Evolutionary conservation across 352 stramenopile species (phyloP), one percentile per base, ranked within the genome.

Genomic region (Blastocystis sp.): DNA sequence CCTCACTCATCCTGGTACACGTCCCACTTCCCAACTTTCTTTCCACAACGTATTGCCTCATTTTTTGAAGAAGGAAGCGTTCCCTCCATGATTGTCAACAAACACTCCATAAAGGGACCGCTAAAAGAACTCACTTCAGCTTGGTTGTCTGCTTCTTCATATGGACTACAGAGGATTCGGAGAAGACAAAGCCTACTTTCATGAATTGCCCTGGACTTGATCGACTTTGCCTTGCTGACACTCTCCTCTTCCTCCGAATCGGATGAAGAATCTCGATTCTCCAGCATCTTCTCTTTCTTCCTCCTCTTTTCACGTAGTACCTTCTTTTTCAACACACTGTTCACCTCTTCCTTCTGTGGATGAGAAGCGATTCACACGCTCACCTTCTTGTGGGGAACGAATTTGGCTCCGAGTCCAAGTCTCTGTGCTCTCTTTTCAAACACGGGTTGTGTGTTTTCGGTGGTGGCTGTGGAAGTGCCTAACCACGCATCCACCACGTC

Each of bases 321-420:
- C 24, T 81, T 81, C 69, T 81, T 81, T 40, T 81, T 81, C 18
- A 81, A n/a, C 36, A 81, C 69, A 65, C 69, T 81, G 16, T 29
- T 29, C 8, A 42, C n/a, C 36, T 81, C 69, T 29, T 63, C 9
- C 27, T 81, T 18, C 69, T 81, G 40, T 16, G 0, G 1, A 21
- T 64, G 27, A 64, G 8, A 27, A 63, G 18, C 38, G 1, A 49
- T 1, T 3, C 42, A 29, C 16, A 16, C 4, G 4, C 21, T 9
- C 21, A 81, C 69, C 36, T 42, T 63, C 34, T 81, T 81, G 44
- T 81, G 69, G n/a, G 69, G 69, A 44, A 81, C 69, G 40, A 49
- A 81, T 29, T 81, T 81, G 14, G 69, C 69, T 32, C 69, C 69
- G 7, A 81, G 38, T 3, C 69, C 69, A 16, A 81, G 36, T 42